Evolutionary conservation across 768 basidiomycete species (phyloP), one percentile per base, ranked within the genome.

Genomic region (Termitomyces titanicus): DNA sequence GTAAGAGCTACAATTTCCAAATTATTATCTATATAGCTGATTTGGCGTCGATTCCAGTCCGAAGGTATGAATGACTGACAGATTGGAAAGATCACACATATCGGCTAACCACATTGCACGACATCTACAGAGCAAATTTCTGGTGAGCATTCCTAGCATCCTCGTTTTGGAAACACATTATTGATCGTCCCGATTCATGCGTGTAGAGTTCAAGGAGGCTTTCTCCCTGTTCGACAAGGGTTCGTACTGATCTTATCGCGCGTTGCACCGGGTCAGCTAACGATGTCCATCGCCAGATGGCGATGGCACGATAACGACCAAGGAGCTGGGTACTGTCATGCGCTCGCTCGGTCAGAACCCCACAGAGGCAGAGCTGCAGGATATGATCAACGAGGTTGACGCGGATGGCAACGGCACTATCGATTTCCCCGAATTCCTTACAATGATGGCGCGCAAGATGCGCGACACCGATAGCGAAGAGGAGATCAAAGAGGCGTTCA

Each of bases 221-320:
- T 98, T 98, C 78, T 93, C 94, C 56, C 82, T 98, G 20, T 98
- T 98, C 72, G 94, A 97, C 79, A 95, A 94, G 72, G 91, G 94
- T 93, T 57, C 55, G 79, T 24, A 43, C 37, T 46, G 24, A 42
- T 54, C 47, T 43, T 52, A 46, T 60, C 55, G 55, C 55, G 46
- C 13, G 3, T 25, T 17, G 24, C 15, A 49, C 34, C 49, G 22
- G 24, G 37, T 31, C 13, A 53, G 51, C 39, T 53, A 47, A 54
- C 50, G 39, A 25, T 45, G 48, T 55, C 47, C 44, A 33, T 17
- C 20, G n/a, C 5, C 66, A 94, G 92, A 94, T 64, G 90, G 89
- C 62, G 93, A 95, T 78, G 92, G 92, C 70, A 93, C 91, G 54
- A 94, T 95, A 78, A 94, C 92, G 50, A 88, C 89, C 53, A 81